These are phyloP conservation scores for Aschersonia sp. DNA, from an alignment of 2,329 filamentous ascomycete genomes.

Conservation along the genomic window DNA sequence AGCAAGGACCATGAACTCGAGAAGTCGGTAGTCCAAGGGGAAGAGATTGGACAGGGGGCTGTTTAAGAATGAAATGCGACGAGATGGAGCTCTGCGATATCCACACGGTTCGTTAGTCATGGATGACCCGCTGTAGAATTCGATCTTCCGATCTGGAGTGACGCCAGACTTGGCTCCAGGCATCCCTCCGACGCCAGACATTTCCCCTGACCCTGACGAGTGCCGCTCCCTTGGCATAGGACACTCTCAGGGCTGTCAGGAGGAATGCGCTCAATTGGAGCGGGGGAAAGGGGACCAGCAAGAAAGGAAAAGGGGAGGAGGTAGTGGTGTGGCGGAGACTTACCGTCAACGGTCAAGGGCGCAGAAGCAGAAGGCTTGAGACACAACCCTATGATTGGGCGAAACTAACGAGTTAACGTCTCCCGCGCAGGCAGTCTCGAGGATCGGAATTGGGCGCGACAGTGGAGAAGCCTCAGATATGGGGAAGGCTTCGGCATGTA, in stretches of 20 bases:
- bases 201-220: conserved; percentile 5
- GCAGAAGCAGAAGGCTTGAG: conserved; percentile 30
- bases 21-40: conserved; percentile 18
- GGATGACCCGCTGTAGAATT: conserved; percentile 7
- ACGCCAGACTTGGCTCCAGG: conserved; percentile 7
- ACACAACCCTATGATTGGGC: conserved; percentile 29
- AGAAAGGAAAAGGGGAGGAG: background rate
- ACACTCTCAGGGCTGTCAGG: conserved; percentile 12
- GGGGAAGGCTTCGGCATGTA: conserved; percentile 23
- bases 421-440: conserved; percentile 37
- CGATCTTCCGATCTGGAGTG: conserved; percentile 8
- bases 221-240: conserved; percentile 14
- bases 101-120: conserved; percentile 16
- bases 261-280: conserved; percentile 11
- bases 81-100: conserved; percentile 24
- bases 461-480: conserved; percentile 23
- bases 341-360: conserved; percentile 31
- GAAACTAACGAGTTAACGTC: conserved; percentile 52
- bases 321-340: conserved; percentile 20
- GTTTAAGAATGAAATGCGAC: conserved; percentile 30
- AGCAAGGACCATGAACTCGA: conserved; percentile 28
- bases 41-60: conserved; percentile 28
- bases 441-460: conserved; percentile 26
- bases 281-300: conserved; percentile 4
- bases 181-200: conserved; percentile 4